These are phyloP conservation scores for Coleophoma crateriformis DNA, from an alignment of 2,329 filamentous ascomycete species.

Conservation along the genomic window DNA sequence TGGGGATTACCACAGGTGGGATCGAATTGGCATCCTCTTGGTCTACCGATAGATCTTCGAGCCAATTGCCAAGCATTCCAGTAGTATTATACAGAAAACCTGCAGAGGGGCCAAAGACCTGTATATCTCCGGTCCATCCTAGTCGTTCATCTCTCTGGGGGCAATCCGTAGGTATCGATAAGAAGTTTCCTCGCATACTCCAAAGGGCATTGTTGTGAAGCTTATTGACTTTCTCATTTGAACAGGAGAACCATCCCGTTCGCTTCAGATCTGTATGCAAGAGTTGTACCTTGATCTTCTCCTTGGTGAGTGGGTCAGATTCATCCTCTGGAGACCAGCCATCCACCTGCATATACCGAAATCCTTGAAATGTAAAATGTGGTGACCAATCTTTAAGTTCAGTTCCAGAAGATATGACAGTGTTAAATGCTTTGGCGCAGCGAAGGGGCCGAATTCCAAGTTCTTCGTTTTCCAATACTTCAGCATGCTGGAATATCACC, in stretches of 20 bases:
- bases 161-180: constrained; percentile 52
- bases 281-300: constrained; percentile 1
- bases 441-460: constrained; percentile 31
- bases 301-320: not conserved
- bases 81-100: constrained; percentile 48
- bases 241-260: constrained; percentile 4
- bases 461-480: constrained; percentile 35
- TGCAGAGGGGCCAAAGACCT: constrained; percentile 34
- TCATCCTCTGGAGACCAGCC: constrained; percentile 1
- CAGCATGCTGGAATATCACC: constrained; percentile 34
- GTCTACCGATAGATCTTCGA: constrained; percentile 37
- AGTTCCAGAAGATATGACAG: constrained; percentile 23
- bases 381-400: constrained; percentile 31
- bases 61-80: constrained; percentile 45
- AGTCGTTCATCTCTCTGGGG: constrained; percentile 48
- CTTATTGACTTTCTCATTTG: constrained; percentile 28
- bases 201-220: constrained; percentile 37
- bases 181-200: constrained; percentile 49
- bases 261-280: constrained; percentile 3
- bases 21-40: constrained; percentile 22
- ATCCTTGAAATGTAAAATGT: constrained; percentile 38
- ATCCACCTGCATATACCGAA: constrained; percentile 26
- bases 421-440: constrained; percentile 29
- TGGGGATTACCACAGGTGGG: constrained; percentile 25
- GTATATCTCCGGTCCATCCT: constrained; percentile 39